Evolutionary conservation across 2,329 filamentous ascomycete genomes (phyloP).

Genomic region (Fonsecaea pedrosoi): DNA sequence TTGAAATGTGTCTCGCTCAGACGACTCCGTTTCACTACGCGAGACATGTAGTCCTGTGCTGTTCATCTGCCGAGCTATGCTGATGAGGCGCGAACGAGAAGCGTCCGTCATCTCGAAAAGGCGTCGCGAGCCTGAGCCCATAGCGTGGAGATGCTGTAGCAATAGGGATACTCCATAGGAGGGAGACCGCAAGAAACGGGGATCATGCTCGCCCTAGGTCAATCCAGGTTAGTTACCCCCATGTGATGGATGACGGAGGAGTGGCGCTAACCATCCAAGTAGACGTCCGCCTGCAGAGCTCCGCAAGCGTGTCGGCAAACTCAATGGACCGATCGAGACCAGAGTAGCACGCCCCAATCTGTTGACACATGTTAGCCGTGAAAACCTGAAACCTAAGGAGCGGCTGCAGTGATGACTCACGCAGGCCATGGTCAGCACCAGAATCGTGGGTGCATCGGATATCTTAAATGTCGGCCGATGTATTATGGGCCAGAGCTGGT

Average conservation of each 20-base stretch:
- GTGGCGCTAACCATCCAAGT: conserved; percentile 15
- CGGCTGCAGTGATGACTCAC: background rate
- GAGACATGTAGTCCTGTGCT: background rate
- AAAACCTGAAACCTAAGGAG: background rate
- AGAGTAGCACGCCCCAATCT: conserved; percentile 21
- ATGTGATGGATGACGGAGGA: background rate
- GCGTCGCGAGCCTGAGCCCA: conserved; percentile 18
- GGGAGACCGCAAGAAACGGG: conserved; percentile 15
- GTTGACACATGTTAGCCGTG: background rate
- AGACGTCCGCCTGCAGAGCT: conserved; percentile 17
- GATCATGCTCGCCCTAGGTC: conserved; percentile 15
- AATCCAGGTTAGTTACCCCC: background rate
- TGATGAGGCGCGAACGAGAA: conserved; percentile 18
- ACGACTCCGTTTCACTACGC: background rate
- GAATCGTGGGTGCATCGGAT: conserved; percentile 19
- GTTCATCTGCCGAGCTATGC: conserved; percentile 17
- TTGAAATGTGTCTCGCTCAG: conserved; percentile 1
- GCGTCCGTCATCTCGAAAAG: conserved; percentile 22
- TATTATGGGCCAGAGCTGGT: conserved; percentile 20
- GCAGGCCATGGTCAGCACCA: conserved; percentile 15
- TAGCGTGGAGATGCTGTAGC: conserved; percentile 15
- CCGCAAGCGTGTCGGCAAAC: conserved; percentile 14
- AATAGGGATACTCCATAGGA: conserved; percentile 16
- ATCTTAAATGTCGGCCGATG: conserved; percentile 20
- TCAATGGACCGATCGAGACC: conserved; percentile 15